Evolutionary conservation across 345 rosid genomes (phyloP).

Genomic region (Ceriops zippeliana): DNA sequence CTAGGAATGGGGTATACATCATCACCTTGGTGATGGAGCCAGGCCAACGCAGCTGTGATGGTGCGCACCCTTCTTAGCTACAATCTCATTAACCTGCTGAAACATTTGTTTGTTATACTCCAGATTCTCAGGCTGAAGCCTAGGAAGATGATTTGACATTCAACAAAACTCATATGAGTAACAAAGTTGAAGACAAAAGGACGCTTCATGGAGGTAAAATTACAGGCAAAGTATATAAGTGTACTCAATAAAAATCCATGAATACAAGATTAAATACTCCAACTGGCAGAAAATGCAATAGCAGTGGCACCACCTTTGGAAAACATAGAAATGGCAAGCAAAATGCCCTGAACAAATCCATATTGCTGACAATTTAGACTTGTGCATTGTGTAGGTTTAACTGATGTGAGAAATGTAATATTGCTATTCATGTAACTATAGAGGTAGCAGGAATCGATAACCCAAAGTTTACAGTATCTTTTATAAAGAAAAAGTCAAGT

Average conservation of each 20-base stretch:
- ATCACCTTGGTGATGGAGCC: conserved; percentile 64
- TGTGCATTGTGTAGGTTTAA: background rate
- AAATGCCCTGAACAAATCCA: background rate
- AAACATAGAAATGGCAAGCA: background rate
- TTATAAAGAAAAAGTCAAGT: background rate
- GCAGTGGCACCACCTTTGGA: background rate
- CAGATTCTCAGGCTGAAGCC: conserved; percentile 59
- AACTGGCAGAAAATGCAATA: background rate
- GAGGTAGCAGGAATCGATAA: too few species aligned
- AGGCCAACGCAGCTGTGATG: conserved; percentile 73
- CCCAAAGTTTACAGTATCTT: background rate
- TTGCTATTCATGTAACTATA: too few species aligned
- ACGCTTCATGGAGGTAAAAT: too few species aligned
- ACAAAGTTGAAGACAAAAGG: background rate
- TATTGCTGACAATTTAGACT: background rate
- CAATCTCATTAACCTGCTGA: conserved; percentile 43
- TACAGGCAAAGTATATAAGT: background rate
- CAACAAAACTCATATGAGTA: background rate
- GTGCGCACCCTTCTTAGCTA: conserved; percentile 46
- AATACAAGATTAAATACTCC: background rate
- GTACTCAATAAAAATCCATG: background rate
- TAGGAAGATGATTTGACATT: conserved; percentile 37
- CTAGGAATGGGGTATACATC: conserved; percentile 68
- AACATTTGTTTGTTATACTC: conserved; percentile 42
- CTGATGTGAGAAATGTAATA: background rate